Percentiles rank a stretch among this genome's conserved stretches.
Evolutionary conservation across 257 asterid genomes (phyloP).

Genomic region (Cinchona pubescens): DNA sequence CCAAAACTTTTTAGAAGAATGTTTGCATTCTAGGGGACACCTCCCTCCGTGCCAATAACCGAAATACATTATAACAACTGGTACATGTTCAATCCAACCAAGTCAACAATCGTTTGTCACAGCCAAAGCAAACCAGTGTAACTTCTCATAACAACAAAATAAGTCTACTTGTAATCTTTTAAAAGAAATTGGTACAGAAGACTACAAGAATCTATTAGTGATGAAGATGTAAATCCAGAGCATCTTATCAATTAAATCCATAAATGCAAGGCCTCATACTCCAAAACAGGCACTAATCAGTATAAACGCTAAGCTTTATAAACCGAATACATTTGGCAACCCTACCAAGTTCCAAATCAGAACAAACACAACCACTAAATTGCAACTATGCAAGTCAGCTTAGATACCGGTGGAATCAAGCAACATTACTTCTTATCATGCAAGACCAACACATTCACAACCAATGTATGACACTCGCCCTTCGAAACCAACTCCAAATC

Average conservation of each 20-base stretch:
- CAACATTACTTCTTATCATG: neutral
- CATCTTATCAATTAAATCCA: neutral
- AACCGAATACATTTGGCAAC: neutral
- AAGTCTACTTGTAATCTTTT: neutral
- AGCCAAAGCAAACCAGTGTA: constrained; percentile 5
- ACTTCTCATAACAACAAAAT: neutral
- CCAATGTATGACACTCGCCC: neutral
- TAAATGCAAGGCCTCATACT: neutral
- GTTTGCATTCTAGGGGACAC: constrained; percentile 70
- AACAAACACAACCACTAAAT: neutral
- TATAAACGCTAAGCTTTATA: neutral
- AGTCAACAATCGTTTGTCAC: constrained; percentile 12
- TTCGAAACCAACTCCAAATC: neutral
- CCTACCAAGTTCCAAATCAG: neutral
- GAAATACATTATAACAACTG: constrained; percentile 60
- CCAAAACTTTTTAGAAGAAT: constrained; percentile 66
- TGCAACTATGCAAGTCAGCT: neutral
- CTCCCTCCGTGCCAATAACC: constrained; percentile 78
- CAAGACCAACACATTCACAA: neutral
- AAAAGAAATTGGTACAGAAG: neutral
- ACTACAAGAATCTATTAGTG: neutral
- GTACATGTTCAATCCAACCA: constrained; percentile 27
- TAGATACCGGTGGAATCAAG: neutral
- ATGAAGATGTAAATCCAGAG: neutral
- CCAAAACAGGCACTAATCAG: neutral